Base-by-base conservation (phyloP, 2,329 filamentous ascomycete genomes). In the Albifimbria verrucaria region DNA sequence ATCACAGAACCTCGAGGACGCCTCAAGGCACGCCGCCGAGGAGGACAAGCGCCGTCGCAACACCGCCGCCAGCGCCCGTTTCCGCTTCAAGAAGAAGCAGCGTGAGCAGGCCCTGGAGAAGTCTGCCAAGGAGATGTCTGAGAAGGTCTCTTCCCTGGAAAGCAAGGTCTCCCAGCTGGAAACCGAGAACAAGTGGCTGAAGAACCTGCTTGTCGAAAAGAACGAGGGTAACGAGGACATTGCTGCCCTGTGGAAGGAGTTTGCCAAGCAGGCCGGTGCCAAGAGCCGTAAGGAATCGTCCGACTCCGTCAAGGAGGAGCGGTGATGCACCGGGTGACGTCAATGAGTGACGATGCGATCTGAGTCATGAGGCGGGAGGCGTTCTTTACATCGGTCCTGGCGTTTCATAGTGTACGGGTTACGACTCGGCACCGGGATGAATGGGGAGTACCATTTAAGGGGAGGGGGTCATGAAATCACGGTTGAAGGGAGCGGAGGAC, bases 21-120 rank as follows among this genome's bases (percentile, higher is more conserved):
- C 83, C 39, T 87, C 87, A 12, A 86, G 89, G 39, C 61, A 85
- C 6, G 88, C 88, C 12, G 90, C 90, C 21, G 91, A 96, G 70
- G 91, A 96, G 72, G 91, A 96, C 69, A 95, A 95, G 76, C 87
- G 91, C 48, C 85, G 90, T 54, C 86, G 91, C 58, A 96, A 96
- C 74, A 95, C 92, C 2, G 91, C 91, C 26, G 91, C 91, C 52
- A 92, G 87, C 59, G 91, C 91, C 18, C 88, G 91, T 48, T 96
- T 96, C 80, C 88, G 91, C 55, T 85, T 94, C 68, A 96, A 96
- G 85, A 96, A 96, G 87, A 96, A 96, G 83, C 90, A 94, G 74
- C 87, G 91, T 49, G 91, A 96, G 76, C 89, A 92, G 71, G 88
- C 89, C 9, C 83, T 95, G 50, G 90, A 93, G 71, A 85, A 85